These are phyloP conservation scores for Tolypocladium ovalisporum DNA, from an alignment of 2,329 filamentous ascomycete species.

Conservation along the genomic window DNA sequence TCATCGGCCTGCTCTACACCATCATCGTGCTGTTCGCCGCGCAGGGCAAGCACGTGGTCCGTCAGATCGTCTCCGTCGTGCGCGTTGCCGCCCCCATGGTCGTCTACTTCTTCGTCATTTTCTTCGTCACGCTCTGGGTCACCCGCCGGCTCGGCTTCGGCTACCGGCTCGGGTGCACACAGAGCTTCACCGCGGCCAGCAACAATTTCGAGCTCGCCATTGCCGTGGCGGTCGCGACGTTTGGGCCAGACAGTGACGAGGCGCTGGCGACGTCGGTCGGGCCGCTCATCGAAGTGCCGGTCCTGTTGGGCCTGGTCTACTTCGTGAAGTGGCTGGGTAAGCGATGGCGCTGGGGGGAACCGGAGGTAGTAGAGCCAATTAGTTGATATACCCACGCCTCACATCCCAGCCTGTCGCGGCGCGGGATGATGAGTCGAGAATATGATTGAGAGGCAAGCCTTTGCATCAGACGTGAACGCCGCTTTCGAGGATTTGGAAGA, in stretches of 20 bases:
- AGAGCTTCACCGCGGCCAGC: constrained; percentile 81
- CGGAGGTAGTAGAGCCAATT: not conserved
- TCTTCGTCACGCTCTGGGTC: constrained; percentile 55
- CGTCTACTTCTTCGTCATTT: constrained; percentile 71
- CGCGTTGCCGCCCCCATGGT: constrained; percentile 71
- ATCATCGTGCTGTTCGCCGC: constrained; percentile 79
- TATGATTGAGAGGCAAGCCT: not conserved
- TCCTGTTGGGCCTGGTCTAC: constrained; percentile 69
- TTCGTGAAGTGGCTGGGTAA: constrained; percentile 48
- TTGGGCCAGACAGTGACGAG: constrained; percentile 66
- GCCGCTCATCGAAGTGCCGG: constrained; percentile 77
- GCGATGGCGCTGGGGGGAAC: constrained; percentile 40
- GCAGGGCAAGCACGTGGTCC: constrained; percentile 65
- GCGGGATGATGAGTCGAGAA: not conserved
- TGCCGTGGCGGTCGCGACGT: constrained; percentile 74
- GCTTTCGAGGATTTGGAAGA: constrained; percentile 22
- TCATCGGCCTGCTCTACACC: constrained; percentile 78
- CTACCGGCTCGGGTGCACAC: constrained; percentile 60
- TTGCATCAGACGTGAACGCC: not conserved
- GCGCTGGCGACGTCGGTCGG: constrained; percentile 76
- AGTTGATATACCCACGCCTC: not conserved
- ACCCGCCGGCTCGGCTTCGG: constrained; percentile 59
- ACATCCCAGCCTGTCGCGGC: not conserved
- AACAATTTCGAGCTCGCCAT: constrained; percentile 93
- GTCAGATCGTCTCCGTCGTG: constrained; percentile 74